Conservation (phyloP, 2,329 filamentous ascomycete species). For the Penicillium corylophilum region DNA sequence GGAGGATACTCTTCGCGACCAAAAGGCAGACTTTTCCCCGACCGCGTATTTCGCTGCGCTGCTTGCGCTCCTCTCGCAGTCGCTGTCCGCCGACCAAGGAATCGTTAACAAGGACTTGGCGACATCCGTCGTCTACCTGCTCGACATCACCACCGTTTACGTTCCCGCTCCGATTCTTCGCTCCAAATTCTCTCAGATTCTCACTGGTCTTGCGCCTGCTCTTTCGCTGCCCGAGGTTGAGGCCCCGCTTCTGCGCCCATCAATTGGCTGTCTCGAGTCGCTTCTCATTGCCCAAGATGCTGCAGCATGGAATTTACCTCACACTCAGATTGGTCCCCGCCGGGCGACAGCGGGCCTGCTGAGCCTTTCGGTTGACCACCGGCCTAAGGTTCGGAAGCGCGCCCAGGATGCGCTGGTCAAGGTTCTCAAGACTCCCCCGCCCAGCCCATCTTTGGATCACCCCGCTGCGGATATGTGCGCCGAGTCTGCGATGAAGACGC, state of each 20-base stretch:
- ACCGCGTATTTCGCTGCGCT: slow-evolving; percentile 97
- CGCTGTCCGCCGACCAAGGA: slow-evolving; percentile 61
- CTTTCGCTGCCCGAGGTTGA: slow-evolving; percentile 78
- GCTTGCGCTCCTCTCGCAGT: slow-evolving; percentile 79
- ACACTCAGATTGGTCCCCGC: slow-evolving; percentile 79
- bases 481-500: slow-evolving; percentile 77
- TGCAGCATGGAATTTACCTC: slow-evolving; percentile 80
- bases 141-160: slow-evolving; percentile 85
- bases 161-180: slow-evolving; percentile 83
- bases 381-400: slow-evolving; percentile 91
- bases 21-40: slow-evolving; percentile 77
- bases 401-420: slow-evolving; percentile 85
- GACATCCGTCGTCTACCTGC: slow-evolving; percentile 86
- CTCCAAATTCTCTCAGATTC: slow-evolving; percentile 92
- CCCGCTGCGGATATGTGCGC: slow-evolving; percentile 96
- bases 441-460: slow-evolving; percentile 89
- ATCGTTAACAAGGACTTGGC: slow-evolving; percentile 78
- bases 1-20: slow-evolving; percentile 86
- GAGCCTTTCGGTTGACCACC: slow-evolving; percentile 77
- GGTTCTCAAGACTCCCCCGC: slow-evolving; percentile 80
- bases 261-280: slow-evolving; percentile 92
- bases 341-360: slow-evolving; percentile 84
- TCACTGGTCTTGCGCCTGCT: slow-evolving; percentile 80
- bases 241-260: slow-evolving; percentile 79
- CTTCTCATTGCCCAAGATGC: slow-evolving; percentile 85